Base-by-base conservation (phyloP, 2,329 filamentous ascomycete species). In the Cladophialophora psammophila region DNA sequence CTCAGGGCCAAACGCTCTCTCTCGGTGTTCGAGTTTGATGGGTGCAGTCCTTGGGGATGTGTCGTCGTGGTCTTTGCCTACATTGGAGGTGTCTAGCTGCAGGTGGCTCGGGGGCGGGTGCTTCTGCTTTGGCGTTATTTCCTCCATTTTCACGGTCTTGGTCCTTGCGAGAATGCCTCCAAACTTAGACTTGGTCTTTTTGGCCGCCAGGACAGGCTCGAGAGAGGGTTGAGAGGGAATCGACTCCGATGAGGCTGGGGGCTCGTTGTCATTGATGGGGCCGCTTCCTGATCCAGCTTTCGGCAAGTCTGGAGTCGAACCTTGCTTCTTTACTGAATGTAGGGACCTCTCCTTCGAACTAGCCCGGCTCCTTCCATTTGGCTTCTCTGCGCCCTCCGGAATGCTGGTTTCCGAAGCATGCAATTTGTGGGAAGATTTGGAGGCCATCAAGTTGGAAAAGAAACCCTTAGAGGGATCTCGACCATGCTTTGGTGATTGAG, bases 1-100 rank as follows among this genome's bases (percentile, higher is more conserved):
- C 80, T 90, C 89, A 53, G 90, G 86, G 72, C 87, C 86, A 73
- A 90, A 88, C 2, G 88, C 85, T 72, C 89, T 86, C 64, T 93
- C 91, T 72, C 87, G 86, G 42, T 87, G 85, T 48, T 70, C 69
- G 32, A 63, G 32, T 38, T 72, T 71, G 38, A 88, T 78, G 1
- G 90, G 88, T 9, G 91, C 87, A 1, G 89, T 89, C 75, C 85
- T 89, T 15, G 68, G 71, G 5, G 69, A 69, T n/a, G 67, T 64
- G n/a, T 71, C 72, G 18, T 68, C 72, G 62, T 66, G 63, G 35
- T 68, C 77, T 42, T 72, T 75, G 26, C 73, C 71, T n/a, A 76
- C 72, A 13, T 76, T 74, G 26, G 55, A 36, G 13, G 68, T 67
- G 12, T 73, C 71, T 12, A 73, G 48, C 40, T 73, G 69, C 32